Evolutionary conservation across 2,329 filamentous ascomycete species (phyloP), one percentile per base, ranked within the genome.

Genomic region (Diaporthe ilicicola): DNA sequence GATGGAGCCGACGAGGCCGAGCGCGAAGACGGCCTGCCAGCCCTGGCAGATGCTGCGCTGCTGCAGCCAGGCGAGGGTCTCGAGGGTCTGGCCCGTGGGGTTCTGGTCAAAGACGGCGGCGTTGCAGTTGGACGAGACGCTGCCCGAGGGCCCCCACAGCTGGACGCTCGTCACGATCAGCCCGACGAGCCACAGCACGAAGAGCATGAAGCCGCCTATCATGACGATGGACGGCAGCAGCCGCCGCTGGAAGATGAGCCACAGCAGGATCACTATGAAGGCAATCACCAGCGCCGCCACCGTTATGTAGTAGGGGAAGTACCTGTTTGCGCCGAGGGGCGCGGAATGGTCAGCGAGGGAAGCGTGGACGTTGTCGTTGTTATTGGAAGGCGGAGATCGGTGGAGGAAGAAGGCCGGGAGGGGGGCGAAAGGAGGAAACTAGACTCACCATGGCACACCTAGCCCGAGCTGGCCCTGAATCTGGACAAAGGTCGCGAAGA

Each of bases 171-270:
- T 82, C 53, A 91, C 87, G 56, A 92, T 84, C 10, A 92, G 82
- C 0, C 90, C 90, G 44, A 91, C 89, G 46, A 92, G 82, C 89
- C 90, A 92, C n/a, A 92, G 81, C 2, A 92, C 84, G 72, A 92
- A 91, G 69, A 92, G 83, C 74, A 92, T 86, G 76, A 92, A 91
- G 55, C 86, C 86, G 70, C 89, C 89, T 24, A 92, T 86, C 82
- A 90, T 88, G 77, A 90, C 88, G 76, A 90, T 89, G 56, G 86
- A 84, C 0, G 88, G 88, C 0, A 92, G 82, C 1, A 92, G 83
- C 10, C 90, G 87, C 2, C 89, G 86, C 72, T 88, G 84, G 69
- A 85, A 85, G 74, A 92, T 91, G 34, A 92, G 84, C 79, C 83
- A 89, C 53, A 94, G 85, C 7, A 93, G 85, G 2, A 90, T 79